Base-by-base conservation (phyloP, 2,329 filamentous ascomycete species). In the Metarhizium rileyi region DNA sequence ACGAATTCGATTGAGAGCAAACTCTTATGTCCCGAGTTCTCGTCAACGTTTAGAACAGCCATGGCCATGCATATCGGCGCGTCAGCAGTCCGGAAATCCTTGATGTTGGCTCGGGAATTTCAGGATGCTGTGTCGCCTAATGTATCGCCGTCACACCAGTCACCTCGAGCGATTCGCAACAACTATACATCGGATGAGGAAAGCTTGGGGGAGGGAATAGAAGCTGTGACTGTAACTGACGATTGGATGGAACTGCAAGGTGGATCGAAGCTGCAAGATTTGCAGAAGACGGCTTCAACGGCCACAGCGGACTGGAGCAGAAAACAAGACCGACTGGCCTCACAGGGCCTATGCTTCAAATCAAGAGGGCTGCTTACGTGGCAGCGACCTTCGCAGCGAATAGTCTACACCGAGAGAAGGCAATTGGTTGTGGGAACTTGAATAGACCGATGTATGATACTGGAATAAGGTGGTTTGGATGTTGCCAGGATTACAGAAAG, bases 1-100 rank as follows among this genome's bases (percentile, higher is more conserved):
- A 62, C 58, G 4, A 47, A 45, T 7, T 63, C 63, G 2, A 65
- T 69, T 8, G 64, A 69, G 51, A 66, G 62, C 50, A 66, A 65
- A 50, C 54, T 69, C 14, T 53, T 69, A 1, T 58, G 66, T n/a
- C 49, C 58, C 6, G 56, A 63, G 7, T 59, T 66, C 27, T 49
- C 56, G n/a, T 40, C 45, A 1, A 42, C 52, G 5, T 63, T 65
- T n/a, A 61, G 65, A n/a, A 27, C 36, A 7, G 59, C 59, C 9
- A 61, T 67, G 59, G 63, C 59, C 1, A 36, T 57, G 5, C 55
- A 64, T 26, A 57, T 67, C 49, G 57, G 56, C 16, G 49, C 52
- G 5, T 42, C 52, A 3, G 58, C 62, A 12, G 26, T 53, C 1
- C 50, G 59, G 36, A 52, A 49, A 45, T 56, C 59, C 5, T 12